Conservation (phyloP, 305 asterid genomes). For the Salvia sclarea region DNA sequence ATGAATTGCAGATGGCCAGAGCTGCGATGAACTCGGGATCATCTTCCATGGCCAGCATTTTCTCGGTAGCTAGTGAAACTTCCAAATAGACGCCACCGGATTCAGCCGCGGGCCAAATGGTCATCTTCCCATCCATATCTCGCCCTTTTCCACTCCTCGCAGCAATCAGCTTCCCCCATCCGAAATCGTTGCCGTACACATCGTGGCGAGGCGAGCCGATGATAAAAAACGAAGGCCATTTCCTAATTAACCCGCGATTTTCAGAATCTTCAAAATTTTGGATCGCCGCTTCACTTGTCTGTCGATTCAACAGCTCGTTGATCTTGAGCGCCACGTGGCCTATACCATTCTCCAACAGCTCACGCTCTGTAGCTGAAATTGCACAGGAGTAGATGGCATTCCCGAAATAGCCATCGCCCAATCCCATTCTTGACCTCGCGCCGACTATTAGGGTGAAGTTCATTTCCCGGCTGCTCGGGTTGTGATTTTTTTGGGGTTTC, state of each 20-base stretch:
- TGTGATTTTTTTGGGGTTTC: background rate
- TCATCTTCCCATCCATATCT: slow-evolving; percentile 45
- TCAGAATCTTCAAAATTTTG: slow-evolving; percentile 23
- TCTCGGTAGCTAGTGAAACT: slow-evolving; percentile 33
- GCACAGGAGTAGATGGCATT: slow-evolving; percentile 12
- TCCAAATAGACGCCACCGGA: slow-evolving; percentile 52
- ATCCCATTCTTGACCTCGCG: slow-evolving; percentile 35
- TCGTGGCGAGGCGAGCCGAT: slow-evolving; percentile 46
- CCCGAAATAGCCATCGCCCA: slow-evolving; percentile 49
- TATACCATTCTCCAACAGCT: slow-evolving; percentile 34
- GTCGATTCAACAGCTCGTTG: slow-evolving; percentile 32
- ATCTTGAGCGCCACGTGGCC: slow-evolving; percentile 44
- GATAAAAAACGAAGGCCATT: background rate
- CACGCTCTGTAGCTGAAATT: background rate
- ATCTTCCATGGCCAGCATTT: slow-evolving; percentile 34
- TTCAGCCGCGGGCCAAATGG: slow-evolving; percentile 35
- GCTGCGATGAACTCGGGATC: slow-evolving; percentile 39
- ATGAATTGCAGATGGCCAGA: no score
- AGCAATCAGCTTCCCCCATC: slow-evolving; percentile 62
- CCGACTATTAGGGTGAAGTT: slow-evolving; percentile 4
- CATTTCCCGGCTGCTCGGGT: background rate
- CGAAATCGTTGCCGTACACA: slow-evolving; percentile 50
- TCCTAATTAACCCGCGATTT: slow-evolving; percentile 29
- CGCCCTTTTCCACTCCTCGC: slow-evolving; percentile 45
- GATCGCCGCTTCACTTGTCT: slow-evolving; percentile 25